A percentile compares a stretch with the other conserved stretches of the same genome.
Evolutionary conservation across 139 green algal species (phyloP).

Genomic region (Coelastrella sp.): DNA sequence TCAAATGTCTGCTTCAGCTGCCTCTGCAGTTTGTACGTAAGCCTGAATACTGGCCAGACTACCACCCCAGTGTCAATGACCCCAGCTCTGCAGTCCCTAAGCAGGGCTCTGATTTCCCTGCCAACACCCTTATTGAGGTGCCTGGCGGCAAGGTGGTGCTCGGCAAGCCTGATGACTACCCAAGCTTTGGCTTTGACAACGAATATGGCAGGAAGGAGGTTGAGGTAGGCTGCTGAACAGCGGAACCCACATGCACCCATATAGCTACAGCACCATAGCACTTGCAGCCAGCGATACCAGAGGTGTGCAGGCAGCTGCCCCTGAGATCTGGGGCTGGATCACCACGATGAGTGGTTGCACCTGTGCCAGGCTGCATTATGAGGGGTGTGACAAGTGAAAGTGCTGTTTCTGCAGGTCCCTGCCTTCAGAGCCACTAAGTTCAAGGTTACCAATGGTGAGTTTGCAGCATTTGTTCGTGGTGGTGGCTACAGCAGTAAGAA

Average conservation of each 20-base stretch:
- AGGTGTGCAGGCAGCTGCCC: too few species aligned
- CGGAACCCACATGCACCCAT: too few species aligned
- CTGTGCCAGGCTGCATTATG: too few species aligned
- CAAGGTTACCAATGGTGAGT: slow-evolving; percentile 82
- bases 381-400: too few species aligned
- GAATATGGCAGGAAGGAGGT: slow-evolving; percentile 77
- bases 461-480: slow-evolving; percentile 77
- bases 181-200: slow-evolving; percentile 86
- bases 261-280: too few species aligned
- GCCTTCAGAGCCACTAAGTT: slow-evolving; percentile 47
- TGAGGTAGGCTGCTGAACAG: slow-evolving; percentile 34
- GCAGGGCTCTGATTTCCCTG: slow-evolving; percentile 63
- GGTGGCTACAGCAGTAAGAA: slow-evolving; percentile 71
- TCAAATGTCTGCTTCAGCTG: too few species aligned
- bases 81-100: slow-evolving; percentile 52
- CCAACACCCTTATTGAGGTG: slow-evolving; percentile 58
- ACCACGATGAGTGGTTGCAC: too few species aligned
- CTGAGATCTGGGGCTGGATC: too few species aligned
- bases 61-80: slow-evolving; percentile 61
- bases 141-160: slow-evolving; percentile 57
- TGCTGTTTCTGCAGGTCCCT: slow-evolving; percentile 50
- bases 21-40: slow-evolving; percentile 66
- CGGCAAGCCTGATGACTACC: slow-evolving; percentile 80
- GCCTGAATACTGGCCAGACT: slow-evolving; percentile 80
- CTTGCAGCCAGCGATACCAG: too few species aligned